phyloP scores from a whole-genome alignment of 345 rosid species.

The Camelina hispida region DNA sequence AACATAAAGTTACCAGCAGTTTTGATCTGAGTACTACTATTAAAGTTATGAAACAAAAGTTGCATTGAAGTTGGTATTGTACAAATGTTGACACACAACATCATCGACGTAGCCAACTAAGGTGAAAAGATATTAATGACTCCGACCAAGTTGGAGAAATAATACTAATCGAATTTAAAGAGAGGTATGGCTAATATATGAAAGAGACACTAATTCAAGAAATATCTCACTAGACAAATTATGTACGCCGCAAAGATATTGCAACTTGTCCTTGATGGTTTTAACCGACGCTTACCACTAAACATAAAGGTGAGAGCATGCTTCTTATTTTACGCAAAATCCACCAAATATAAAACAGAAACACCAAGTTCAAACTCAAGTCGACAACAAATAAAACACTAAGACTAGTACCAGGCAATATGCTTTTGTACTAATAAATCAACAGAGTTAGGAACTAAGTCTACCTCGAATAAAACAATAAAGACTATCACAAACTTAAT shows the following conservation, averaged over 20 bases:
- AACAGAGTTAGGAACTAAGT: too few relatives aligned
- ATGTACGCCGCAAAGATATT: background rate
- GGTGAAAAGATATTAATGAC: background rate
- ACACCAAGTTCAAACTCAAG: too few relatives aligned
- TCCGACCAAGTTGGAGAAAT: background rate
- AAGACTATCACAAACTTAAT: background rate
- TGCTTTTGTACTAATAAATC: too few relatives aligned
- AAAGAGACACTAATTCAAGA: background rate
- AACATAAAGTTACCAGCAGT: slow-evolving; percentile 5
- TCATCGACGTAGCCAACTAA: background rate
- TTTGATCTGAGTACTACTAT: background rate
- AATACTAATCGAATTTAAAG: background rate
- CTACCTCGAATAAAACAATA: background rate
- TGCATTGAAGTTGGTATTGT: background rate
- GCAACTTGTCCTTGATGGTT: too few relatives aligned
- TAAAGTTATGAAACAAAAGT: background rate
- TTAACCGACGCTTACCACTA: too few relatives aligned
- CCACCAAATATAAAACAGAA: too few relatives aligned
- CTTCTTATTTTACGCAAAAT: too few relatives aligned
- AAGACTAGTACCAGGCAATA: too few relatives aligned
- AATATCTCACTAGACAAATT: background rate
- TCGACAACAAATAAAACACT: too few relatives aligned
- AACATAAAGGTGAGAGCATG: too few relatives aligned
- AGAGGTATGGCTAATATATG: background rate
- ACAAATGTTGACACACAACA: background rate